phyloP scores from a whole-genome alignment of 1,284 basidiomycete genomes.

The Blastosporella zonata region DNA sequence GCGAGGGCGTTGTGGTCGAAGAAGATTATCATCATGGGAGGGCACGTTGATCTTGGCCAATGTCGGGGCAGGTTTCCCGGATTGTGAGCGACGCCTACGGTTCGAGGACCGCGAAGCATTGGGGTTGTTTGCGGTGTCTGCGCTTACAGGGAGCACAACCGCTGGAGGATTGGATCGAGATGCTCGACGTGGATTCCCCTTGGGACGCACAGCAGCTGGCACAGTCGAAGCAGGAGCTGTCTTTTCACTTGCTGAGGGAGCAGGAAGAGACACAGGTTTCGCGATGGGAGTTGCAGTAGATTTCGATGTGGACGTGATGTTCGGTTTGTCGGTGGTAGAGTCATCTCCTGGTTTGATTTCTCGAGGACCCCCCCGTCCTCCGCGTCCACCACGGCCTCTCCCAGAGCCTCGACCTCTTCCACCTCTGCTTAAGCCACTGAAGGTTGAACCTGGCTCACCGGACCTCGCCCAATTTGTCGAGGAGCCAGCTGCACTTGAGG shows the following conservation, averaged over 20 bases:
- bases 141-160: conserved; percentile 26
- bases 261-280: conserved; percentile 12
- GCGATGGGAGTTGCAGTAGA: conserved; percentile 20
- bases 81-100: conserved; percentile 40
- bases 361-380: conserved; percentile 25
- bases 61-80: conserved; percentile 24
- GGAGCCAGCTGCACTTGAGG: conserved; percentile 10
- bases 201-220: conserved; percentile 25
- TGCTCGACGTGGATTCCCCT: conserved; percentile 33
- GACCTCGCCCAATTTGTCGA: conserved; percentile 38
- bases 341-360: conserved; percentile 22
- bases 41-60: conserved; percentile 31
- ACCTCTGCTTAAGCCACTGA: conserved; percentile 38
- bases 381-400: conserved; percentile 27
- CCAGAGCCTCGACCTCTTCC: conserved; percentile 34
- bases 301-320: conserved; percentile 16
- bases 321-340: conserved; percentile 23
- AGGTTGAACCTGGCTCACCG: conserved; percentile 48
- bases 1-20: conserved; percentile 30
- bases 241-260: conserved; percentile 22
- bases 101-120: conserved; percentile 36
- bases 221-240: conserved; percentile 17
- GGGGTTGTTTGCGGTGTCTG: conserved; percentile 29
- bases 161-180: conserved; percentile 34
- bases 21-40: conserved; percentile 27